These are phyloP conservation scores for Camellia granthamiana DNA, from an alignment of 148 eudicot species.

Conservation along the genomic window DNA sequence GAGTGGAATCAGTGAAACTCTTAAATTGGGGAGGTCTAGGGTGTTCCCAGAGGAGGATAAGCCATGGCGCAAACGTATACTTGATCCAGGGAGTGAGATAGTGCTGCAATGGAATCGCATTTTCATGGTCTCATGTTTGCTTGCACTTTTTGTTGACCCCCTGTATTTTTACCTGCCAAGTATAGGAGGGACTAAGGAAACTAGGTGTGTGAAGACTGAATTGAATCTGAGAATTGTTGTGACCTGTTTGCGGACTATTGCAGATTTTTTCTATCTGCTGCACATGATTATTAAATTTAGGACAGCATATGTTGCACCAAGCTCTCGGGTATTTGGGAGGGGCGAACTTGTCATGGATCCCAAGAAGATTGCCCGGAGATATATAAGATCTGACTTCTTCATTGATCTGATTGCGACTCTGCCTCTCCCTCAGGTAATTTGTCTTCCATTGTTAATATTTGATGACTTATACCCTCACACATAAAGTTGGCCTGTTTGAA, in stretches of 20 bases:
- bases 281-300: constrained; percentile 84
- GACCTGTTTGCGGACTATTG: constrained; percentile 74
- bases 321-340: constrained; percentile 91
- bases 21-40: constrained; percentile 55
- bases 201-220: constrained; percentile 72
- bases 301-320: constrained; percentile 96
- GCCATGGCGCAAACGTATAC: constrained; percentile 63
- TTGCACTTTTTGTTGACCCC: constrained; percentile 92
- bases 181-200: constrained; percentile 42
- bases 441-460: not conserved
- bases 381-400: constrained; percentile 68
- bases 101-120: constrained; percentile 84
- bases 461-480: not conserved
- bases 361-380: constrained; percentile 79
- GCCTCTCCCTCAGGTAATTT: constrained; percentile 93
- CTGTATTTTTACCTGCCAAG: constrained; percentile 79
- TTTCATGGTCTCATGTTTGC: constrained; percentile 75
- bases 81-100: constrained; percentile 92
- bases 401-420: constrained; percentile 91
- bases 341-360: constrained; percentile 99
- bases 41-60: constrained; percentile 52
- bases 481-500: not conserved
- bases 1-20: constrained; percentile 38
- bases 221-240: constrained; percentile 65
- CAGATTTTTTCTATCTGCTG: constrained; percentile 78